Conservation (phyloP, 805 yeast species). For the Metschnikowia lunata region DNA sequence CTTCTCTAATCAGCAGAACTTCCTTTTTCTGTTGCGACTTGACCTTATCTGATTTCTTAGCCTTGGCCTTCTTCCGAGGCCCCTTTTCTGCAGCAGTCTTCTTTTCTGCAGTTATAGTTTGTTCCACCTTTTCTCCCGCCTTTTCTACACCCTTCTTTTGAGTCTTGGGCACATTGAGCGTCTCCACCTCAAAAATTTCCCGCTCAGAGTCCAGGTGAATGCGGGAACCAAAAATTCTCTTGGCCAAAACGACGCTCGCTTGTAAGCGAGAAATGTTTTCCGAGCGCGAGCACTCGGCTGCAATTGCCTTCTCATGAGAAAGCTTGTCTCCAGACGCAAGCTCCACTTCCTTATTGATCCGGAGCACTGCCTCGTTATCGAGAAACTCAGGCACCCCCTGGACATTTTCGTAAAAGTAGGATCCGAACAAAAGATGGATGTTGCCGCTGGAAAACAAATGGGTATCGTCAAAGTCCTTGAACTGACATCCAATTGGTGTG, state of each 20-base stretch:
- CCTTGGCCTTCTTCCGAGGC: slow-evolving; percentile 3
- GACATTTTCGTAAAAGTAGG: slow-evolving; percentile 12
- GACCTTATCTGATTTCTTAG: background rate
- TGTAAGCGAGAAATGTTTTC: slow-evolving; percentile 27
- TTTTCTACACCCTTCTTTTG: slow-evolving; percentile 4
- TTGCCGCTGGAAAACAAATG: slow-evolving; percentile 32
- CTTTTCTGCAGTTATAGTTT: too few relatives aligned
- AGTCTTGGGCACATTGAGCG: slow-evolving; percentile 8
- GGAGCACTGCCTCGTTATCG: slow-evolving; percentile 18
- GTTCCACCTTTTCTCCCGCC: background rate
- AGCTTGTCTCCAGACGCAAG: slow-evolving; percentile 6
- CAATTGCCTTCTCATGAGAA: slow-evolving; percentile 5
- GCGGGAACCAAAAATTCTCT: slow-evolving; percentile 18
- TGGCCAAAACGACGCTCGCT: slow-evolving; percentile 24
- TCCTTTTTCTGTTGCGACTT: background rate
- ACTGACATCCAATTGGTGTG: slow-evolving; percentile 47
- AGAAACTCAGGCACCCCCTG: slow-evolving; percentile 19
- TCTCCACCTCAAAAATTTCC: slow-evolving; percentile 8
- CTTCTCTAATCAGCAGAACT: background rate
- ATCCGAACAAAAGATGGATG: slow-evolving; percentile 21
- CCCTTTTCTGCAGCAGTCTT: too few relatives aligned
- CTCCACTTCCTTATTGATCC: slow-evolving; percentile 13
- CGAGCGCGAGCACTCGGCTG: slow-evolving; percentile 13
- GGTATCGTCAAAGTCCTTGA: slow-evolving; percentile 60
- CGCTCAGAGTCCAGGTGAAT: slow-evolving; percentile 4